These are phyloP conservation scores for Coniferiporia weirii DNA, from an alignment of 1,284 basidiomycete genomes.

Conservation along the genomic window DNA sequence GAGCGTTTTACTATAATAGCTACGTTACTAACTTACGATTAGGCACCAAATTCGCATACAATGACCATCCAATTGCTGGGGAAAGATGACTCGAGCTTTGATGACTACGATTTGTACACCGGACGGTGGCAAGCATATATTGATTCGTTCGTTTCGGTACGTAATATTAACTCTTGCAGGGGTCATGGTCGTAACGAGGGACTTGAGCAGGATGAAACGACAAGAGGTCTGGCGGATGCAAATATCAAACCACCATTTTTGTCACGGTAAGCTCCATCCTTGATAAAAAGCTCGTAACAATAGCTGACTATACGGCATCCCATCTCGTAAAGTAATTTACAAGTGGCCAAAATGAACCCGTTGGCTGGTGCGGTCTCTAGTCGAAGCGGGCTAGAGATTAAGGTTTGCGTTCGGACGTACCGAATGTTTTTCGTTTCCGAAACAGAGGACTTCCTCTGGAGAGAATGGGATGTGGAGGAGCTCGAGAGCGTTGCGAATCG, in stretches of 20 bases:
- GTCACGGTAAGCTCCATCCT: conserved; percentile 47
- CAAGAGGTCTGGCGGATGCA: conserved; percentile 43
- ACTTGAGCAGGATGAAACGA: conserved; percentile 41
- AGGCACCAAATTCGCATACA: conserved; percentile 67
- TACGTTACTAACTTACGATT: conserved; percentile 3
- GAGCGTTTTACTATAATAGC: not conserved
- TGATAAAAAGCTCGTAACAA: conserved; percentile 25
- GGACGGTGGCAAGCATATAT: conserved; percentile 90
- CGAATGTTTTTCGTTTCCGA: conserved; percentile 77
- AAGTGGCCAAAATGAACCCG: conserved; percentile 18
- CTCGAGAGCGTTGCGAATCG: conserved; percentile 22
- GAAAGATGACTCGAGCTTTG: conserved; percentile 83
- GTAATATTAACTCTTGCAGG: conserved; percentile 25
- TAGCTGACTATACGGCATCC: conserved; percentile 27
- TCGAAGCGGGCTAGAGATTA: conserved; percentile 68
- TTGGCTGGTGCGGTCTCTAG: conserved; percentile 37
- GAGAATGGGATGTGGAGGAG: conserved; percentile 32
- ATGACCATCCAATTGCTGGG: conserved; percentile 85
- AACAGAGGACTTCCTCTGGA: conserved; percentile 64
- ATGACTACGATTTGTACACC: conserved; percentile 79
- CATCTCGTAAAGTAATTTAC: conserved; percentile 24
- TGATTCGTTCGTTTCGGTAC: conserved; percentile 78
- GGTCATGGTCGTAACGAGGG: not conserved
- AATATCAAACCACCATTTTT: conserved; percentile 71
- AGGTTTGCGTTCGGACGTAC: conserved; percentile 82